phyloP scores from a whole-genome alignment of 768 basidiomycete species.

The Zangia roseola region DNA sequence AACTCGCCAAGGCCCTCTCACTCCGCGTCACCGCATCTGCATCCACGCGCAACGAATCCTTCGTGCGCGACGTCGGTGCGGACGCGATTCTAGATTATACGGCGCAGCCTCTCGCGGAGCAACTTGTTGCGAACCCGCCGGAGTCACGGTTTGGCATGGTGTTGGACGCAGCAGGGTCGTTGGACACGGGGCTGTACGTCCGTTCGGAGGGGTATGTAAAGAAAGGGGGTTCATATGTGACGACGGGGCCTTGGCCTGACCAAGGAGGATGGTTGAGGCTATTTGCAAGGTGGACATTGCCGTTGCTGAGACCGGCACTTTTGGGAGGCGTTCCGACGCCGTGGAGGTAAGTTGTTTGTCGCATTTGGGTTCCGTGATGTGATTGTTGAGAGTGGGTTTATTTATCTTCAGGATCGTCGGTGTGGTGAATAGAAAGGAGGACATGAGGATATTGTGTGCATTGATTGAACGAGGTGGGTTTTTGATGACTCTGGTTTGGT shows the following conservation, averaged over 20 bases:
- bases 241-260: conserved; percentile 47
- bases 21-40: conserved; percentile 58
- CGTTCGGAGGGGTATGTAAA: conserved; percentile 50
- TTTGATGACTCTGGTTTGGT: not conserved
- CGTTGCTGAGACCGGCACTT: conserved; percentile 39
- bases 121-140: conserved; percentile 45
- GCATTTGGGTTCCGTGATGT: not conserved
- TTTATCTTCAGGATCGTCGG: conserved; percentile 23
- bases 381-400: not conserved
- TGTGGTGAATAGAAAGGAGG: conserved; percentile 32
- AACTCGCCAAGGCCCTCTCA: conserved; percentile 66
- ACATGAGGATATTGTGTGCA: conserved; percentile 36
- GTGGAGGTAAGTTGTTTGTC: conserved; percentile 40
- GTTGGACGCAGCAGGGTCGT: conserved; percentile 55
- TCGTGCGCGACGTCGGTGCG: conserved; percentile 59
- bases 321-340: conserved; percentile 51
- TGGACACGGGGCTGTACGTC: conserved; percentile 49
- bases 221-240: conserved; percentile 51
- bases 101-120: conserved; percentile 44
- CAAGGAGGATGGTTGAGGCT: conserved; percentile 17
- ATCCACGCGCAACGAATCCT: conserved; percentile 57
- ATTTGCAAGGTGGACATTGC: not conserved
- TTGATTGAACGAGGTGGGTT: conserved; percentile 43
- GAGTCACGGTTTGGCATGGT: conserved; percentile 55
- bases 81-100: conserved; percentile 73